These are phyloP conservation scores for Monilinia vaccinii-corymbosi DNA, from an alignment of 2,329 filamentous ascomycete genomes.

Conservation along the genomic window DNA sequence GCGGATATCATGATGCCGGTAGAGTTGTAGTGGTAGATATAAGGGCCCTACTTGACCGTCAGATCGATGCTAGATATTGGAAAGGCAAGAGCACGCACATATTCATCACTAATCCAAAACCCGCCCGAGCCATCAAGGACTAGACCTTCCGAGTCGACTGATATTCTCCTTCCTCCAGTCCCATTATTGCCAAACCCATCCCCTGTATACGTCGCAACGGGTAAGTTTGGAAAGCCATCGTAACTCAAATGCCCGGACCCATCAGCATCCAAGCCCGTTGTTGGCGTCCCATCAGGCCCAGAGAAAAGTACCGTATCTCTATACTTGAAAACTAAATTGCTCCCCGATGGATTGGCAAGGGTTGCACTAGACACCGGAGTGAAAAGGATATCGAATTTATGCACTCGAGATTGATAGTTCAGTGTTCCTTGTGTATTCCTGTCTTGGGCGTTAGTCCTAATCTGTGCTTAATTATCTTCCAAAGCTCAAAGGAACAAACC, in stretches of 20 bases:
- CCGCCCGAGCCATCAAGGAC: constrained; percentile 48
- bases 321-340: constrained; percentile 55
- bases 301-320: constrained; percentile 55
- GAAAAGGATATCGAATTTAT: constrained; percentile 56
- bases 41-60: constrained; percentile 40
- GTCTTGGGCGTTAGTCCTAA: background rate
- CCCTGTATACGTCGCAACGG: constrained; percentile 53
- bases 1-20: constrained; percentile 51
- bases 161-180: constrained; percentile 47
- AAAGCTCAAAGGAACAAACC: constrained; percentile 33
- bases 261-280: constrained; percentile 56
- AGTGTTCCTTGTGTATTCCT: constrained; percentile 63
- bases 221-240: constrained; percentile 51
- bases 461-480: background rate
- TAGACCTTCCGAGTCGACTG: constrained; percentile 59
- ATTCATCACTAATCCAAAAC: constrained; percentile 60
- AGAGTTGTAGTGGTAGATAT: constrained; percentile 55
- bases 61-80: background rate
- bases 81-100: constrained; percentile 26
- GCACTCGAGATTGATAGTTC: constrained; percentile 59
- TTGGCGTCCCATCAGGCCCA: constrained; percentile 51
- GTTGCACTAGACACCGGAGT: constrained; percentile 44
- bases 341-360: constrained; percentile 40
- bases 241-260: constrained; percentile 43
- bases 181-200: constrained; percentile 58